Evolutionary conservation across 345 rosid species (phyloP).

Genomic region (Ailanthus altissimus): DNA sequence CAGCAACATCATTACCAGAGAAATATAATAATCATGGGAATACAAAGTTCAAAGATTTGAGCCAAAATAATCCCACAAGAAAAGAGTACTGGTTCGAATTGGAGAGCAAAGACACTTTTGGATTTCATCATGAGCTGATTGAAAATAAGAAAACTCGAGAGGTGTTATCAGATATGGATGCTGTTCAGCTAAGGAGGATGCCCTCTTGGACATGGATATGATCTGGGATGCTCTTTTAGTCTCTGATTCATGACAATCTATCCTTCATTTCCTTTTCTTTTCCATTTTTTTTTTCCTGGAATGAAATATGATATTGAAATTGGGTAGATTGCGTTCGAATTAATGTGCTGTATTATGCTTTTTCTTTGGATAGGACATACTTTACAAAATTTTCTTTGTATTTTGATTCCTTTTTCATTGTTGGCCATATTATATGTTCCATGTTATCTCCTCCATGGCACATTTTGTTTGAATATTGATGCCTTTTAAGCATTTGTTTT

Average conservation of each 20-base stretch:
- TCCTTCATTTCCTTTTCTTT: background rate
- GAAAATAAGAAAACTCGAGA: constrained; percentile 39
- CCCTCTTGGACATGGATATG: constrained; percentile 97
- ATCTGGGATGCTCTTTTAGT: constrained; percentile 91
- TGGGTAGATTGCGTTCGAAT: background rate
- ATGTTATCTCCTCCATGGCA: background rate
- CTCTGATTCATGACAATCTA: constrained; percentile 51
- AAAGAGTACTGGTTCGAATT: constrained; percentile 42
- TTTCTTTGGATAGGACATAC: background rate
- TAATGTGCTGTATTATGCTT: background rate
- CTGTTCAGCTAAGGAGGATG: constrained; percentile 87
- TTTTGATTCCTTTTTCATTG: background rate
- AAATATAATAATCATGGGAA: background rate
- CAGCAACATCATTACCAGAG: constrained; percentile 11
- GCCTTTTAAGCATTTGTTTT: background rate
- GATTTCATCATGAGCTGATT: constrained; percentile 21
- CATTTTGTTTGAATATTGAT: background rate
- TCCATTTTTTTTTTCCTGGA: background rate
- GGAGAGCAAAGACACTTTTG: constrained; percentile 24
- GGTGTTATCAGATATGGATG: constrained; percentile 47
- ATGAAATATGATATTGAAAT: background rate
- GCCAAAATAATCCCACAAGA: constrained; percentile 26
- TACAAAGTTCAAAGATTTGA: constrained; percentile 15
- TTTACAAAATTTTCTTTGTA: background rate
- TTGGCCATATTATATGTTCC: background rate